Conservation (phyloP, 306 rosid genomes). For the Psophocarpus tetragonolobus region DNA sequence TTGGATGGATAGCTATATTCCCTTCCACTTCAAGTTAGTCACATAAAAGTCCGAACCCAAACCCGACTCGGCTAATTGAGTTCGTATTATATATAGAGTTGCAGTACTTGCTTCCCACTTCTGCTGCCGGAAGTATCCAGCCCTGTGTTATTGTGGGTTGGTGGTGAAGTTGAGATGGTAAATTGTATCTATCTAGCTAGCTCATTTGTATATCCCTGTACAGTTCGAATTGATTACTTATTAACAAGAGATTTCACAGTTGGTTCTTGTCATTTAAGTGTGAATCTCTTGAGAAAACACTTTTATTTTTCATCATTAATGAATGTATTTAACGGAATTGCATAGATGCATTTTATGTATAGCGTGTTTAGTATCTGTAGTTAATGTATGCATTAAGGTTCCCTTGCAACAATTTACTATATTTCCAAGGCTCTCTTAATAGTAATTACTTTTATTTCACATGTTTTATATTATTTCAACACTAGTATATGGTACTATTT, state of each 20-base stretch:
- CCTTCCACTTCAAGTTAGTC: conserved; percentile 36
- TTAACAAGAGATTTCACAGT: conserved; percentile 45
- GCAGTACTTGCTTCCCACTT: conserved; percentile 73
- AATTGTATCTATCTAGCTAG: conserved; percentile 63
- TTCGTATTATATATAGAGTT: conserved; percentile 39
- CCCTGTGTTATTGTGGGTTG: conserved; percentile 71
- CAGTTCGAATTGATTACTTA: conserved; percentile 57
- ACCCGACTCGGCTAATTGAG: conserved; percentile 43
- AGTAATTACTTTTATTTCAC: background rate
- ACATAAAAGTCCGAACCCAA: conserved; percentile 37
- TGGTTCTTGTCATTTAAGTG: conserved; percentile 4
- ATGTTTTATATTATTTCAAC: background rate
- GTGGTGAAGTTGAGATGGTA: conserved; percentile 77
- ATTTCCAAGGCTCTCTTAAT: background rate
- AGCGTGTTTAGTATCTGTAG: background rate
- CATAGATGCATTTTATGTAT: background rate
- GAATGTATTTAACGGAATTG: background rate
- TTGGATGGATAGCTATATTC: conserved; percentile 39
- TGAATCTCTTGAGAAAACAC: conserved; percentile 10
- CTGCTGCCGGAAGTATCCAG: conserved; percentile 52
- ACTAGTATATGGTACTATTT: background rate
- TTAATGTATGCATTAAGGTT: background rate
- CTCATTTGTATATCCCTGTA: conserved; percentile 85
- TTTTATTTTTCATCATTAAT: background rate
- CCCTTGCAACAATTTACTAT: background rate